Conservation (phyloP, 257 asterid genomes). For the Plectranthus barbatus region DNA sequence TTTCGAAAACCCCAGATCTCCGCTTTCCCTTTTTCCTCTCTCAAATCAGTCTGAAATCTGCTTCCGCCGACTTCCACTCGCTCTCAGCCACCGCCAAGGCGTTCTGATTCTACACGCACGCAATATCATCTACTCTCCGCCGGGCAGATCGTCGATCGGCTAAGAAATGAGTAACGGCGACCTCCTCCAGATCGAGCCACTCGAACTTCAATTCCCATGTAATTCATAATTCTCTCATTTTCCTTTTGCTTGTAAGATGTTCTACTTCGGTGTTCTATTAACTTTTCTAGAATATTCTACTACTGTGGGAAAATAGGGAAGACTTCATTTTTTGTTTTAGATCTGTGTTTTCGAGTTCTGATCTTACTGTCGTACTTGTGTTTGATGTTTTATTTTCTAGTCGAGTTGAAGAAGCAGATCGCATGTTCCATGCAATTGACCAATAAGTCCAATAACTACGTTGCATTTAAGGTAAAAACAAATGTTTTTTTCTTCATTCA, state of each 20-base stretch:
- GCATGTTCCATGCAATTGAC: constrained; percentile 41
- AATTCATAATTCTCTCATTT: not conserved
- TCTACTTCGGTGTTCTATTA: not conserved
- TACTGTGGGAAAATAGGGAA: not conserved
- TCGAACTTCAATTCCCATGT: constrained; percentile 57
- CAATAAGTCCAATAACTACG: constrained; percentile 49
- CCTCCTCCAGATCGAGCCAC: constrained; percentile 44
- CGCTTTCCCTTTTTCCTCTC: not conserved
- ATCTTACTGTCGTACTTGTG: constrained; percentile 1
- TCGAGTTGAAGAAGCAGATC: constrained; percentile 87
- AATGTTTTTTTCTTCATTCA: not conserved
- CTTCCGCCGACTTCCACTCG: not conserved
- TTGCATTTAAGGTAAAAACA: constrained; percentile 69
- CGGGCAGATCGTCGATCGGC: constrained; percentile 29
- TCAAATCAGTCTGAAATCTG: not conserved
- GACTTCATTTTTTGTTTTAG: constrained; percentile 18
- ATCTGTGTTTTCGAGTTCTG: constrained; percentile 18
- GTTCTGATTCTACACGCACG: constrained; percentile 2
- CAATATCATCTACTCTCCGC: constrained; percentile 10
- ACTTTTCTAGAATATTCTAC: constrained; percentile 16
- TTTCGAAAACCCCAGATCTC: constrained; percentile 31
- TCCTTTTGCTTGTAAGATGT: not conserved
- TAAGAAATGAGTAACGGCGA: constrained; percentile 43
- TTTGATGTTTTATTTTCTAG: constrained; percentile 14
- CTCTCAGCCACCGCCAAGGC: constrained; percentile 10